Base-by-base conservation (phyloP, 2,329 filamentous ascomycete genomes). In the Microascus cirrosus region DNA sequence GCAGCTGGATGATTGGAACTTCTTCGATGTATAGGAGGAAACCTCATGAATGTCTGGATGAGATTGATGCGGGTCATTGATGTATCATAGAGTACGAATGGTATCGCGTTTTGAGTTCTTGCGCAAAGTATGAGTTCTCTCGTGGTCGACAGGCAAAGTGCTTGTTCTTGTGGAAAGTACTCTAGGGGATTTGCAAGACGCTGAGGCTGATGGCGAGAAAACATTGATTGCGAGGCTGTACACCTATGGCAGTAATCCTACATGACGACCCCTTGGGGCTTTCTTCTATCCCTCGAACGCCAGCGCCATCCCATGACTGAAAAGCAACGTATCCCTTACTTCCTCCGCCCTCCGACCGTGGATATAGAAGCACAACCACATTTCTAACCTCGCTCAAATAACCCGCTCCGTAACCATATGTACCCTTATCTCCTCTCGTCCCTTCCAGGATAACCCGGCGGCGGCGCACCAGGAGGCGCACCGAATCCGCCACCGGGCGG, bases 381-480 rank as follows among this genome's bases (percentile, higher is more conserved):
- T n/a, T n/a, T 45, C 39, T n/a, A 15, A 45, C 39, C 15, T 18
- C 13, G 15, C 15, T n/a, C 39, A n/a, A 45, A n/a, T 1, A 45
- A 4, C 39, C n/a, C 18, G 15, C 39, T 32, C 15, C 39, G 13
- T 18, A 39, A 39, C 18, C 36, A 45, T 18, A 45, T 20, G 24
- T 10, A 48, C 2, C 6, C 45, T 22, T 20, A 55, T 32, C 42
- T 55, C 35, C 25, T 56, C 8, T 51, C 55, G 50, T 56, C 54
- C 39, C 15, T 18, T 7, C 2, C n/a, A 51, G 58, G 59, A 20
- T 70, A 70, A 10, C 60, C 59, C 10, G 67, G 65, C 12, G 67
- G 65, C 12, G 59, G 65, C 64, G 58, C 11, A 39, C 53, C 36
- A 22, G 34, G 35, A 5, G 53, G 53, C 4, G 54, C 20, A 50